Base-by-base conservation (phyloP, 225 moss, liverwort and hornwort genomes). In the Neckera pumila region DNA sequence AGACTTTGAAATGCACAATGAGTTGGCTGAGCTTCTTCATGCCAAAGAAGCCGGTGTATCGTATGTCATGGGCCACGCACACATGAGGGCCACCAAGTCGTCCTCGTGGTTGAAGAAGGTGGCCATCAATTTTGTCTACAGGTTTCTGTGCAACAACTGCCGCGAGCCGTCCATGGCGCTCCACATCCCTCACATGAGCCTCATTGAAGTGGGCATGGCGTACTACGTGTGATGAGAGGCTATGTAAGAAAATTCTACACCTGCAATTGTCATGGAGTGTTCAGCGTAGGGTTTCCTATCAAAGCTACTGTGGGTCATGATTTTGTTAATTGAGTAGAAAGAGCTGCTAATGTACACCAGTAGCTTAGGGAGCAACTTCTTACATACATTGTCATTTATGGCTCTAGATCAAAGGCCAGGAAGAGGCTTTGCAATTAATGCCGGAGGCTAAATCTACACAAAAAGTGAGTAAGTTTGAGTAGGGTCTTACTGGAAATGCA, bases 121-220 rank as follows among this genome's bases (percentile, higher is more conserved):
- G 67, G 73, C 86, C 51, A 86, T 95, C 79, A 53, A 95, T 80
- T 67, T 82, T 66, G 84, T 86, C 47, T 95, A 92, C 72, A 86
- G 42, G 25, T 93, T 92, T 77, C 64, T 95, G 72, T 89, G 86
- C 26, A 88, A 75, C 64, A 93, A 92, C 61, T 92, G 93, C 40
- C 92, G 93, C 0, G 92, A 93, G 33, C 88, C 91, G 0, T 59
- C 93, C 30, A 62, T 65, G 77, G 91, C 92, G 4, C 84, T 95
- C 28, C 90, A 87, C 89, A 91, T 95, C 84, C 93, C 93, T 1
- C 91, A 91, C 86, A 92, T 67, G 73, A 92, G 89, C 87, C 92
- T 95, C 85, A 90, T 95, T 20, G 62, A 93, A 81, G 94, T 93
- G 79, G 94, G 94, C 47, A 93, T 93, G 93, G 89, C 86, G 10